Evolutionary conservation across 2,329 filamentous ascomycete species (phyloP), one percentile per base, ranked within the genome.

Genomic region (Alternaria incomplexa): DNA sequence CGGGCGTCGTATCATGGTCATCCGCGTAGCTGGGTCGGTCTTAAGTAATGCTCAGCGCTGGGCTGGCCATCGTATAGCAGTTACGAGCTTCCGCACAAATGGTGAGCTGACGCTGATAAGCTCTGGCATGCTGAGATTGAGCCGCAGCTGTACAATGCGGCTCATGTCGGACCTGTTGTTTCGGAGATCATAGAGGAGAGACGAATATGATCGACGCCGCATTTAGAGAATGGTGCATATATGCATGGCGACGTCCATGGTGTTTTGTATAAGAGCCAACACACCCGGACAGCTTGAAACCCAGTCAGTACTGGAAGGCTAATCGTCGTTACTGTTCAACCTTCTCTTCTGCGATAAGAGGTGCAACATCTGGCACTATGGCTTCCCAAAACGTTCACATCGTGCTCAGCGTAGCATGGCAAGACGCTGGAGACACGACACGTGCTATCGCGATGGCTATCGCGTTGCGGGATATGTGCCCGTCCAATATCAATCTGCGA

Each of bases 351-450:
- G n/a, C 28, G 50, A 36, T 17, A 22, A 51, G n/a, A 36, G 4
- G 6, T 4, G 8, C 30, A 23, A 36, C 20, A 51, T n/a, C 20
- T 28, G 17, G 43, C 36, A 50, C 12, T 23, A 73, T 74, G 73
- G 28, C 70, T 15, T 25, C 66, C 17, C 68, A 17, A 13, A 62
- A 61, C 17, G 51, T 71, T 22, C 66, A 77, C 52, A 61, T 77
- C 11, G 75, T 77, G 25, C 65, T 77, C 44, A 76, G 72, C 56
- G 75, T 76, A 40, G 75, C 75, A 44, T 77, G 72, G 66, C 75
- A 77, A 58, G 75, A 77, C 67, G 74, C 74, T 20, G 75, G 75
- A 15, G 75, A 77, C 43, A 75, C 75, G 13, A 77, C 75, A 15
- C 69, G 75, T 17, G 75, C 75, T 43, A 76, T 77, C 46, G 70